phyloP scores from a whole-genome alignment of 2,329 filamentous ascomycete species.

The Botrytis aclada region DNA sequence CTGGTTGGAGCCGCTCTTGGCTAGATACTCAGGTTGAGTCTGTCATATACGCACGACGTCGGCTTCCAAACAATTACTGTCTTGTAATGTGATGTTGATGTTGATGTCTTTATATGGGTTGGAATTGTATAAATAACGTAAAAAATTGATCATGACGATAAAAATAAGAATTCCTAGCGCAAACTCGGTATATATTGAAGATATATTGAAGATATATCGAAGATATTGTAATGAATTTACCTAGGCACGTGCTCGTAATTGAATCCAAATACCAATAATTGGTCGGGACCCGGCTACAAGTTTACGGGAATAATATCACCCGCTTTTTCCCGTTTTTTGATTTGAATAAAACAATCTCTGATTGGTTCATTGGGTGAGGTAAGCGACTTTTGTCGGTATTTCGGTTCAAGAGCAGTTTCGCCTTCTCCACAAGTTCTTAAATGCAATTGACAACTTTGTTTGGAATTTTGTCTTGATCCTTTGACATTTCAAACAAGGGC shows the following conservation, averaged over 20 bases:
- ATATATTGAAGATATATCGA: background rate
- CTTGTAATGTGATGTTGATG: background rate
- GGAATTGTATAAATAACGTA: too few relatives aligned
- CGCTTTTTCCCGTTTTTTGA: slow-evolving; percentile 19
- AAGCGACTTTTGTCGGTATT: slow-evolving; percentile 13
- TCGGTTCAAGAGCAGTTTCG: slow-evolving; percentile 18
- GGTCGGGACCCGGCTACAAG: background rate
- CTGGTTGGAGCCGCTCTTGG: background rate
- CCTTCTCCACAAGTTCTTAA: slow-evolving; percentile 19
- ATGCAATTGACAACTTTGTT: slow-evolving; percentile 5
- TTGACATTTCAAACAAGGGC: slow-evolving; percentile 8
- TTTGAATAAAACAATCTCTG: slow-evolving; percentile 17
- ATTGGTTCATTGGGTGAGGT: slow-evolving; percentile 13
- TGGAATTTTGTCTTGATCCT: background rate
- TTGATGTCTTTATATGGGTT: background rate
- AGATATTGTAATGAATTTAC: background rate
- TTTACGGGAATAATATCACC: slow-evolving; percentile 18
- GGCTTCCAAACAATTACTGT: background rate
- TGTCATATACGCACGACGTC: background rate
- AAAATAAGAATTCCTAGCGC: background rate
- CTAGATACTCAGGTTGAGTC: background rate
- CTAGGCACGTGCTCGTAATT: too few relatives aligned
- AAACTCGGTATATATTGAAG: background rate
- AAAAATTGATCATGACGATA: background rate
- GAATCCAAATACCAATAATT: background rate